Base-by-base conservation (phyloP, 73 alveolate genomes). In the Stentor coeruleus region DNA sequence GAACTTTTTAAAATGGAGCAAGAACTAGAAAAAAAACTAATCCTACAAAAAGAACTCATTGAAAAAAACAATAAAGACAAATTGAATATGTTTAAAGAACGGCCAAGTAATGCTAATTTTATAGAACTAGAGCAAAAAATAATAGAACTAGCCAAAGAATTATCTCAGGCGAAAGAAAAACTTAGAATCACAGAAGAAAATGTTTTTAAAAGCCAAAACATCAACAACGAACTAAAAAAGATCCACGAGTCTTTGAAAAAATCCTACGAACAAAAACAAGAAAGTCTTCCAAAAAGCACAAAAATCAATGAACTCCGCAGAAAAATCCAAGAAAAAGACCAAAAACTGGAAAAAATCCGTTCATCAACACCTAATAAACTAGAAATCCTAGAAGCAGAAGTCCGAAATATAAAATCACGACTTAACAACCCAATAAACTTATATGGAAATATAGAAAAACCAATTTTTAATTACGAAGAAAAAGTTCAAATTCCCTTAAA, bases 241-340 rank as follows among this genome's bases (percentile, higher is more conserved):
- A 66, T 20, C 36, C n/a, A 20, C 1, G 79, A 66, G 11, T 28
- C n/a, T 66, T 20, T 66, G n/a, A 20, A 31, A 20, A 66, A 40
- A 20, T 15, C 20, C 26, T 28, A 14, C 33, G 79, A 66, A 1
- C n/a, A 40, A 15, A 37, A 66, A 33, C 40, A 66, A 1, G 79
- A 66, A 66, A 20, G n/a, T 20, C 79, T 66, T 66, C 40, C 79
- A 66, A 40, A 20, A 66, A 66, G 37, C 33, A 40, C 79, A 11
- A 66, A 66, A 66, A 66, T 66, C 39, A 66, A 26, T 20, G 79
- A 66, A 0, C 33, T 66, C n/a, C n/a, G 79, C 20, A 26, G 42
- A 33, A 31, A 66, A 2, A 14, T 66, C n/a, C n/a, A 66, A 1
- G 37, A 20, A 2, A 66, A 66, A 66, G 79, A 66, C 1, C 79